Evolutionary conservation across 2,329 filamentous ascomycete species (phyloP), one percentile per base, ranked within the genome.

Genomic region (Didymella lethalis): DNA sequence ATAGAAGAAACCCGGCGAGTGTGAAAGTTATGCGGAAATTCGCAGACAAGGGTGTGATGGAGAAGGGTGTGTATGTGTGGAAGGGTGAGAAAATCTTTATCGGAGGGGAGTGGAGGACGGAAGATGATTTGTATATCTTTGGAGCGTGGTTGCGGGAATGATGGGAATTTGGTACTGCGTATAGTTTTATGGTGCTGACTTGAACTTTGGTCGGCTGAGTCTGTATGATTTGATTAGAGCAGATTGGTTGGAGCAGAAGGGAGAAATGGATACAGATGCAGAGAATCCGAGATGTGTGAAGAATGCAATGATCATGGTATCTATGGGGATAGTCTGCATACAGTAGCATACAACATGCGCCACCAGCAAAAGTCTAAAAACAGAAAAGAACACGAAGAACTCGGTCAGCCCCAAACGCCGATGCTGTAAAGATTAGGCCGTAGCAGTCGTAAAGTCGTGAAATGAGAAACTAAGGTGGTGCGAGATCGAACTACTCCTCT

Each of bases 11-110:
- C 52, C 63, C 65, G 1, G 58, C 66, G 18, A 76, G 74, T 52
- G 16, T 57, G 54, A 61, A 64, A n/a, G 74, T 77, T 1, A 68
- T 76, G 72, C 57, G 62, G 6, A 77, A 77, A 54, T 45, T 54
- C 16, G 34, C 0, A 7, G 18, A 4, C 5, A 3, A 48, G 23
- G 71, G 65, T 16, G 67, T 77, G 46, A 63, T 52, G 43, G 49
- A 61, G 67, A 63, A 47, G 26, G 75, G 73, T 2, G 45, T 75
- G 20, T 68, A 68, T 57, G 53, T 63, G 20, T 73, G 69, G 72
- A 62, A 46, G n/a, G 73, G 64, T 1, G 46, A 68, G 49, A 31
- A 8, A 44, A 47, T 74, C 47, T 61, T 52, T 40, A 52, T 76
- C 26, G 67, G 52, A 23, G 74, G 74, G 2, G 61, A 63, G 47